A percentile compares a stretch with the other conserved stretches of the same genome.
Evolutionary conservation across 306 rosid genomes (phyloP).

Genomic region (Datisca glomerata): DNA sequence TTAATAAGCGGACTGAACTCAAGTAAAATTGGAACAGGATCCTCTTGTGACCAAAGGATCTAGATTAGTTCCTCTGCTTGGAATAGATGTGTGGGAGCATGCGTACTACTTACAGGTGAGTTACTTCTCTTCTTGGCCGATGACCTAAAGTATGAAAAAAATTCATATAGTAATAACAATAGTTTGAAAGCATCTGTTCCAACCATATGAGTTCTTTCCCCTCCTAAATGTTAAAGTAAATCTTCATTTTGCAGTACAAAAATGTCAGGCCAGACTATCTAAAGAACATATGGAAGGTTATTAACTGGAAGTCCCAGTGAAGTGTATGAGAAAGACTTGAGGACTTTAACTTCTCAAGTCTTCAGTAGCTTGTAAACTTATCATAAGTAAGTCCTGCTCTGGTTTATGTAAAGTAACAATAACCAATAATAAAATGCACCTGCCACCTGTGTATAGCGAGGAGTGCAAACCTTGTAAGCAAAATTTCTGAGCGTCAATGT

Average conservation of each 20-base stretch:
- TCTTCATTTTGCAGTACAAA: slow-evolving; percentile 57
- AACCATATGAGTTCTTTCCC: no score
- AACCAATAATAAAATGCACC: no score
- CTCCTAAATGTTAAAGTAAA: no score
- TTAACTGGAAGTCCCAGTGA: slow-evolving; percentile 69
- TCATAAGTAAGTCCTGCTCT: no score
- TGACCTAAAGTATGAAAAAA: not conserved
- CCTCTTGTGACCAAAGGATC: slow-evolving; percentile 26
- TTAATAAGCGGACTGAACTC: no score
- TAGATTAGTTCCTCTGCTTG: slow-evolving; percentile 23
- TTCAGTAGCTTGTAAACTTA: no score
- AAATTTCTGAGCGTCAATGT: no score
- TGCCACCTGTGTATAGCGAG: no score
- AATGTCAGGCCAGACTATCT: slow-evolving; percentile 72
- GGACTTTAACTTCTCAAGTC: slow-evolving; percentile 27
- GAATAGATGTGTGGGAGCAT: slow-evolving; percentile 32
- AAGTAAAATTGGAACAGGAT: slow-evolving; percentile 12
- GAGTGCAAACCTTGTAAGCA: no score
- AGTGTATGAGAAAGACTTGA: slow-evolving; percentile 49
- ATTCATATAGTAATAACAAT: no score
- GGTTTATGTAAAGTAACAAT: no score
- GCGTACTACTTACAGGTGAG: slow-evolving; percentile 28
- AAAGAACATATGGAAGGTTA: slow-evolving; percentile 88
- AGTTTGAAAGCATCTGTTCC: no score
- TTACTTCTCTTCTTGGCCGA: not conserved